Evolutionary conservation across 768 basidiomycete species (phyloP), one percentile per base, ranked within the genome.

Genomic region (Rhizopogon vinicolor): DNA sequence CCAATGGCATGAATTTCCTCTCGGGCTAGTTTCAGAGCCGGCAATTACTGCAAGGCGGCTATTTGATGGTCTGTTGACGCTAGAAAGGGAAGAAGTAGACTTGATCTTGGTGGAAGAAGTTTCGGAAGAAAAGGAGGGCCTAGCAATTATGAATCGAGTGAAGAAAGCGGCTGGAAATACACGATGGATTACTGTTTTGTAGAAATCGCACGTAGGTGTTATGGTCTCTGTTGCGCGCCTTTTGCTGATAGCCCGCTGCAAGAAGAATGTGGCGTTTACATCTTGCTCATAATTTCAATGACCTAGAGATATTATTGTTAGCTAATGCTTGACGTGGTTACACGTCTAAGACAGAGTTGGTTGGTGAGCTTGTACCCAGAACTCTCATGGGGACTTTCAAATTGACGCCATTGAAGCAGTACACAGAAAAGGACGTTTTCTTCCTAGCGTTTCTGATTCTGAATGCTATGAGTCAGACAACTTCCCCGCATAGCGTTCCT

Each of bases 91-190:
- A 49, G 87, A 86, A 4, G 93, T 92, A 2, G 86, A 92, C 63
- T 63, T 85, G 51, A 96, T 98, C 60, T 67, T 96, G 12, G 81
- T 96, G 54, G 94, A 98, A 70, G 93, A 88, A 58, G 78, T 95
- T 8, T 71, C 76, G 40, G 92, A 97, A 69, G 81, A 80, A 29
- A 79, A 83, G 37, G 87, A 97, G 63, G 96, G 96, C 0, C 71
- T 97, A 29, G 96, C 96, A 6, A 82, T 98, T 29, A 98, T 97
- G 93, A 97, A 98, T 68, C 80, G 96, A 16, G 84, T 94, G 25
- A 81, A 81, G 58, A 98, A 98, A 67, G 95, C 96, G 1, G 93
- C 94, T 7, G 83, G 86, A 4, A 82, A 86, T 48, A 62, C 61
- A 9, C 57, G 58, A 39, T 75, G 74, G 72, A 57, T 76, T 8